Percentiles rank a stretch among this genome's conserved stretches.
Evolutionary conservation across 768 basidiomycete species (phyloP).

Genomic region (Mycena galericulata): DNA sequence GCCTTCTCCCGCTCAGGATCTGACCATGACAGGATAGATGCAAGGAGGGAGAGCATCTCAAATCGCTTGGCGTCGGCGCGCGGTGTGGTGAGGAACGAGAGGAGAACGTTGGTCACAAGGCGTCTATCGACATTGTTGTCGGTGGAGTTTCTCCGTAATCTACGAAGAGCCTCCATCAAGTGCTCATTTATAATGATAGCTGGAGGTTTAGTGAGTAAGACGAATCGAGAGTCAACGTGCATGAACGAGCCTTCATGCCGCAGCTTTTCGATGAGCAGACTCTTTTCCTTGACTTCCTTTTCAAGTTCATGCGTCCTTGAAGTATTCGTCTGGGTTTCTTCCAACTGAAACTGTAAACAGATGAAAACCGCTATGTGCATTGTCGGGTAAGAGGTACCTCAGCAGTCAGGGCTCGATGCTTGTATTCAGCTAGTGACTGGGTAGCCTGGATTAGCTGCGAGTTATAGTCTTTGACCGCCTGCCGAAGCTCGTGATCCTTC

Average conservation of each 20-base stretch:
- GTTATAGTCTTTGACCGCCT: constrained; percentile 87
- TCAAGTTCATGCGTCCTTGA: constrained; percentile 80
- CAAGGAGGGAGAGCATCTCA: constrained; percentile 92
- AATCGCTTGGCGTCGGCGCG: constrained; percentile 95
- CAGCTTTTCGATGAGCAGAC: constrained; percentile 92
- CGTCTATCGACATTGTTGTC: constrained; percentile 95
- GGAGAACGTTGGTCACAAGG: constrained; percentile 93
- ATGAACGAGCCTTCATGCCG: constrained; percentile 85
- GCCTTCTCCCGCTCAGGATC: constrained; percentile 94
- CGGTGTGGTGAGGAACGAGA: constrained; percentile 91
- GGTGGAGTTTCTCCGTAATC: constrained; percentile 86
- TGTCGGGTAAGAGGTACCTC: constrained; percentile 65
- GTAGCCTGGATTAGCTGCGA: constrained; percentile 76
- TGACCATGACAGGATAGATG: constrained; percentile 92
- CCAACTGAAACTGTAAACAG: constrained; percentile 72
- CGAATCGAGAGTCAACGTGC: not conserved
- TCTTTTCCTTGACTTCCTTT: constrained; percentile 96
- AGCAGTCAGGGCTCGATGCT: constrained; percentile 87
- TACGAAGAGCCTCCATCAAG: constrained; percentile 95
- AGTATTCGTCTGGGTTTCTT: constrained; percentile 76
- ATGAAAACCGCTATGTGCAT: constrained; percentile 3
- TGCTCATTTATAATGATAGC: constrained; percentile 98
- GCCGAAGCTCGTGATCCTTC: constrained; percentile 90
- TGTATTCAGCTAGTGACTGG: constrained; percentile 89
- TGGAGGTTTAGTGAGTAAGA: constrained; percentile 45